Evolutionary conservation across 2,329 filamentous ascomycete species (phyloP).

Genomic region (Penicillium capsulatum): DNA sequence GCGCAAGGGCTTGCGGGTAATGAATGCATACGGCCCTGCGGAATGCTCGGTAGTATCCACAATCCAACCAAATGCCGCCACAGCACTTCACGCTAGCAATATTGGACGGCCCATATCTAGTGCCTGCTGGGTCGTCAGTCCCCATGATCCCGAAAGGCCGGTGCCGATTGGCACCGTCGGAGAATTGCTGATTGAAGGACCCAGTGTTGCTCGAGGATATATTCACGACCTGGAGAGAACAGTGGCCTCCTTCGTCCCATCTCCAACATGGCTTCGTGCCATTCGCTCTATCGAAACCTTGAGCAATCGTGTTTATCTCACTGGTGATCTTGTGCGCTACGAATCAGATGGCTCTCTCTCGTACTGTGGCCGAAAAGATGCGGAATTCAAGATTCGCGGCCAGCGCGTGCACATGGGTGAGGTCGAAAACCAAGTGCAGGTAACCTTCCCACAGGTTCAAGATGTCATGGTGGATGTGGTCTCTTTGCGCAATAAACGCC

Average conservation of each 20-base stretch:
- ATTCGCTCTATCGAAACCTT: not conserved
- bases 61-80: not conserved
- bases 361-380: not conserved
- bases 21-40: conserved; percentile 5
- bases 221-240: not conserved
- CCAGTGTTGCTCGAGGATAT: conserved; percentile 2
- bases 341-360: not conserved
- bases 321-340: conserved; percentile 1
- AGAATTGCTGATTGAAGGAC: conserved; percentile 3
- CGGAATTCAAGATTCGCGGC: conserved; percentile 5
- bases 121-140: not conserved
- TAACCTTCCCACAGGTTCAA: not conserved
- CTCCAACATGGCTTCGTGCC: not conserved
- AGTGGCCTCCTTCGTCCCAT: not conserved
- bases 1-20: not conserved
- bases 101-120: not conserved
- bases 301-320: not conserved
- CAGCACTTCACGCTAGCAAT: not conserved
- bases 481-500: not conserved
- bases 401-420: conserved; percentile 4
- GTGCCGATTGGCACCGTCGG: not conserved
- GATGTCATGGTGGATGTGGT: not conserved
- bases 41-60: conserved; percentile 1
- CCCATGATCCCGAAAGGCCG: not conserved
- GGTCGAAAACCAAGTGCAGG: conserved; percentile 3